These are phyloP conservation scores for Leucogyrophana mollusca DNA, from an alignment of 768 basidiomycete species.

Conservation along the genomic window DNA sequence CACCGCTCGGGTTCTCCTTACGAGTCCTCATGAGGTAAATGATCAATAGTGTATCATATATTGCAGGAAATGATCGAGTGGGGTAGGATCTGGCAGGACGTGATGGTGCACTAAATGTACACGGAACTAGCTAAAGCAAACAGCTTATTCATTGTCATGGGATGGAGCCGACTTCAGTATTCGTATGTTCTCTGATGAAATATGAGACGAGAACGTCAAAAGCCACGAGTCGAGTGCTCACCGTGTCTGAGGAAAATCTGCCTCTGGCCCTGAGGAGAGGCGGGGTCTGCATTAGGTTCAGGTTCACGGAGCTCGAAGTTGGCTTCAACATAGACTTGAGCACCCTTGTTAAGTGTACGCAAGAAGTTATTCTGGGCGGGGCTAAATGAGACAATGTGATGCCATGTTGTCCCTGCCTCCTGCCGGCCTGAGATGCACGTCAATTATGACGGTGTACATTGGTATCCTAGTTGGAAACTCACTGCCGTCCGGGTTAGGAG, in stretches of 20 bases:
- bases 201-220: slow-evolving; percentile 5
- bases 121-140: neutral
- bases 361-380: slow-evolving; percentile 62
- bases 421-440: slow-evolving; percentile 43
- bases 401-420: slow-evolving; percentile 64
- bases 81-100: neutral
- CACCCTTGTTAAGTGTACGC: slow-evolving; percentile 62
- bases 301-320: slow-evolving; percentile 75
- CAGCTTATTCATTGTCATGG: slow-evolving; percentile 6
- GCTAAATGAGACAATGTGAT: slow-evolving; percentile 74
- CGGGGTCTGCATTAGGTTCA: slow-evolving; percentile 61
- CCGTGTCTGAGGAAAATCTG: slow-evolving; percentile 85
- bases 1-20: neutral
- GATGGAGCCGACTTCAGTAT: slow-evolving; percentile 38
- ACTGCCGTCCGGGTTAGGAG: slow-evolving; percentile 63
- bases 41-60: slow-evolving; percentile 20
- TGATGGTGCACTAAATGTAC: neutral
- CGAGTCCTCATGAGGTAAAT: too few species aligned
- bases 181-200: slow-evolving; percentile 49
- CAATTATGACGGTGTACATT: neutral
- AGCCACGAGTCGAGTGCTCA: slow-evolving; percentile 26
- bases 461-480: slow-evolving; percentile 20
- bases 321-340: slow-evolving; percentile 80
- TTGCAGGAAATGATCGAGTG: slow-evolving; percentile 5
- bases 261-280: slow-evolving; percentile 69